Base-by-base conservation (phyloP, 148 eudicot genomes). In the Arbutus unedo region DNA sequence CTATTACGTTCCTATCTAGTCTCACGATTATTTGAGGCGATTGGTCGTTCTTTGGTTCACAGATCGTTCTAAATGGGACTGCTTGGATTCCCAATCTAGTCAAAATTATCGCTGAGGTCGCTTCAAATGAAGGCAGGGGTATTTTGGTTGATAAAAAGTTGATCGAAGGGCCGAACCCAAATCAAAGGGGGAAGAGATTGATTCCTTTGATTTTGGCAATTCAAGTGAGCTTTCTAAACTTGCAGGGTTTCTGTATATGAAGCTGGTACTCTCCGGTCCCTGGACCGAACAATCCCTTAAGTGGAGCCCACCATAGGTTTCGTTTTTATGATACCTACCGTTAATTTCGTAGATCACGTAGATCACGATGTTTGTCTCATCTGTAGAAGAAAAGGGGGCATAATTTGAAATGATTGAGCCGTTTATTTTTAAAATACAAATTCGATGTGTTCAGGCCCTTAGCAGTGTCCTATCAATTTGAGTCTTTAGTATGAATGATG, bases 161-260 rank as follows among this genome's bases (percentile, higher is more conserved):
- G 90, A 91, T 97, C 53, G 99, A 97, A 73, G 98, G 99, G 82
- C 93, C 96, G 74, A 90, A 97, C 85, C 95, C 98, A 18, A 92
- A 97, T 84, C 90, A 84, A 48, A 90, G 89, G 82, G 89, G 93
- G 41, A 97, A 97, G 88, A 10, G 80, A 45, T 90, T 87, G 85
- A 92, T 94, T 74, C 99, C 99, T 79, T 43, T 92, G 9, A 89
- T 97, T 82, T 74, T 88, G 81, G 93, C 91, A 74, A 79, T 81
- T 83, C 93, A 97, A 85, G 99, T 94, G 87, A 91, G 91, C 82
- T 84, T 11, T 78, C 84, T 79, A 8, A 44, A 68, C 67, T 62
- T 84, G 19, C 23, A 31, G 55, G 59, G 25, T 82, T 64, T 18
- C n/a, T 82, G 54, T 68, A 7, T 78, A 55, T 76, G 16, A 2